Conservation (phyloP, 768 basidiomycete genomes). For the Postia placenta region DNA sequence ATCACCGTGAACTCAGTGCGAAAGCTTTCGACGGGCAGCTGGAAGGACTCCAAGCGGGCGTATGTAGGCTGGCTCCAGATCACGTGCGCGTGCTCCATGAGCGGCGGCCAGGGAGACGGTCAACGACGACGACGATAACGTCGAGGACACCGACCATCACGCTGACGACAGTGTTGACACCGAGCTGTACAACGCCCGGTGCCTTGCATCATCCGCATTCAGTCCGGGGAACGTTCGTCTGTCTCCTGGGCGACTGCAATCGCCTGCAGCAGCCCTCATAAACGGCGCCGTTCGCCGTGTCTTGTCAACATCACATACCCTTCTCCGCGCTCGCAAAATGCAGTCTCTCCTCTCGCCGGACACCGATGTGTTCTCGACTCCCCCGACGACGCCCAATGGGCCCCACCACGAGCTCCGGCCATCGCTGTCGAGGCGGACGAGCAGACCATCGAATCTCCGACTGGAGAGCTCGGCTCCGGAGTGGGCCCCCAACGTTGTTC, state of each 20-base stretch:
- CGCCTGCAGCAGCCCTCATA: background rate
- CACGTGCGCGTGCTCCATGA: too few species aligned
- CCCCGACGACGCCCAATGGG: constrained; percentile 34
- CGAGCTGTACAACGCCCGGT: background rate
- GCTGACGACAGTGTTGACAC: background rate
- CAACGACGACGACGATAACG: too few species aligned
- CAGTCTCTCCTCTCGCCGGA: constrained; percentile 27
- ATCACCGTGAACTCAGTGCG: too few species aligned
- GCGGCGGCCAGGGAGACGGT: too few species aligned
- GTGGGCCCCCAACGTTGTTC: constrained; percentile 30
- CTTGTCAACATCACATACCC: background rate
- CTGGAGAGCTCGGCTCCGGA: constrained; percentile 19
- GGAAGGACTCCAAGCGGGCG: too few species aligned
- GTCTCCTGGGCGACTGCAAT: background rate
- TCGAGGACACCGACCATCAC: background rate
- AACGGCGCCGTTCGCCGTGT: background rate
- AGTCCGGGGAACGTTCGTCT: background rate
- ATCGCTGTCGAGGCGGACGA: constrained; percentile 32
- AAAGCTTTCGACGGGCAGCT: too few species aligned
- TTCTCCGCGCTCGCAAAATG: background rate
- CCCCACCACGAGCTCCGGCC: constrained; percentile 24
- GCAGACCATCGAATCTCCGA: constrained; percentile 29
- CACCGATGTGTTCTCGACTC: constrained; percentile 37
- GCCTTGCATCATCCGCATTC: background rate
- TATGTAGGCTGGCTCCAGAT: too few species aligned